phyloP scores from a whole-genome alignment of 139 green algal genomes.

The Micromonas commoda region DNA sequence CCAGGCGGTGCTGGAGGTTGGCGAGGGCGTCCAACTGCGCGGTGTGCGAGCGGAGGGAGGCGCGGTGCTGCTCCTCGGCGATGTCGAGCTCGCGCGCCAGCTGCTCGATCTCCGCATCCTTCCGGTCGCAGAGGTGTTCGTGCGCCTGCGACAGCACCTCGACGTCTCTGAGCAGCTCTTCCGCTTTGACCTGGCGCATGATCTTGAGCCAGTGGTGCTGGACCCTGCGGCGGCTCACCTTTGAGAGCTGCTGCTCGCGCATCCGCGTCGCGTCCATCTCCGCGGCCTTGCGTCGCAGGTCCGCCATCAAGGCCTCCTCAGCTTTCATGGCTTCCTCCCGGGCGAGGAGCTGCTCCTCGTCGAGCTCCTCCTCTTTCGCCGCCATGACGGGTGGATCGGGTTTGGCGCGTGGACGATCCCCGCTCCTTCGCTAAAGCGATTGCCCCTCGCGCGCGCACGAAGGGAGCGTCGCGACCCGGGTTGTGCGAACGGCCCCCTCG shows the following conservation, averaged over 20 bases:
- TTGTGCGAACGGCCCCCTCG: too few species aligned
- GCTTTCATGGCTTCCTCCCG: conserved; percentile 56
- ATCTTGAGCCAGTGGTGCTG: conserved; percentile 69
- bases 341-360: too few species aligned
- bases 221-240: conserved; percentile 63
- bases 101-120: conserved; percentile 77
- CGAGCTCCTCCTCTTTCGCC: conserved; percentile 14
- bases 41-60: conserved; percentile 52
- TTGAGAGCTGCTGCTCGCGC: conserved; percentile 59
- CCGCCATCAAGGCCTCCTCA: conserved; percentile 37
- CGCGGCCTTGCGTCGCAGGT: conserved; percentile 38
- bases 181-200: conserved; percentile 76
- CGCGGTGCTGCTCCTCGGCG: conserved; percentile 73
- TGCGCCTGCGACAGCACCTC: conserved; percentile 73
- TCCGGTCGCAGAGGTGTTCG: conserved; percentile 69
- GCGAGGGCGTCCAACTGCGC: conserved; percentile 64
- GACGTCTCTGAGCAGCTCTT: conserved; percentile 69
- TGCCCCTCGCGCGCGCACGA: too few species aligned
- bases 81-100: conserved; percentile 79
- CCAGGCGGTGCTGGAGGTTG: conserved; percentile 60
- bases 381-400: not conserved
- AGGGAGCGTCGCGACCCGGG: too few species aligned
- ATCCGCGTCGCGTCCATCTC: conserved; percentile 56
- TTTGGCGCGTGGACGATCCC: too few species aligned
- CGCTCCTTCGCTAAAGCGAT: too few species aligned